Conservation (phyloP, 257 asterid genomes). For the Forsythia suspensa region DNA sequence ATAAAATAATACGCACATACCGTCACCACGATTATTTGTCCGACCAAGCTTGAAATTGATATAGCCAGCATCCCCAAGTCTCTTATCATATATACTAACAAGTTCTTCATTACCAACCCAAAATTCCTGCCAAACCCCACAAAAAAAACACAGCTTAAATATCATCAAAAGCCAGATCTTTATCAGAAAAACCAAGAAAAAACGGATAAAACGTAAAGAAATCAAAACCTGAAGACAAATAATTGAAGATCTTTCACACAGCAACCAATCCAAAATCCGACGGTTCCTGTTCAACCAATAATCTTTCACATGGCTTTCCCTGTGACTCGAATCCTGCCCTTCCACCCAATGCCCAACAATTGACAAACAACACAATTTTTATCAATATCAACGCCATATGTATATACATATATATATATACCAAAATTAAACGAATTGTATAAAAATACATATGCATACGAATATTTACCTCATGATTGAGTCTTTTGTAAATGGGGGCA, state of each 20-base stretch:
- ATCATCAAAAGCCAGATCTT: slow-evolving; percentile 6
- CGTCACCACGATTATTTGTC: slow-evolving; percentile 97
- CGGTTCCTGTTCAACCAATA: slow-evolving; percentile 88
- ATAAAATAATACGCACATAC: slow-evolving; percentile 33
- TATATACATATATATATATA: background rate
- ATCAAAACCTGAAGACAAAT: slow-evolving; percentile 89
- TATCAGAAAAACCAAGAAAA: background rate
- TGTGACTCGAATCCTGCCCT: slow-evolving; percentile 77
- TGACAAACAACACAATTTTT: background rate
- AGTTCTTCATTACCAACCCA: slow-evolving; percentile 99
- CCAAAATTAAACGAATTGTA: background rate
- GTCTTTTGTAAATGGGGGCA: slow-evolving; percentile 95
- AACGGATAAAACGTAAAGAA: background rate
- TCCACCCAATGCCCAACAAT: slow-evolving; percentile 20
- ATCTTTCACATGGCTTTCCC: slow-evolving; percentile 89
- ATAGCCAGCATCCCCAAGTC: slow-evolving; percentile 97
- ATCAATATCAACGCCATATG: background rate
- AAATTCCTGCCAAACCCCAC: slow-evolving; percentile 57
- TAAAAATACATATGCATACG: background rate
- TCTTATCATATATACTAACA: slow-evolving; percentile 77
- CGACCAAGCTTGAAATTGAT: slow-evolving; percentile 81
- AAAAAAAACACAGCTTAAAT: background rate
- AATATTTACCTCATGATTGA: slow-evolving; percentile 58
- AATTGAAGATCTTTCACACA: slow-evolving; percentile 90
- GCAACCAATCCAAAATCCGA: slow-evolving; percentile 83